Evolutionary conservation across 495 filamentous ascomycete genomes (phyloP).

Genomic region (Patellaria atrata): DNA sequence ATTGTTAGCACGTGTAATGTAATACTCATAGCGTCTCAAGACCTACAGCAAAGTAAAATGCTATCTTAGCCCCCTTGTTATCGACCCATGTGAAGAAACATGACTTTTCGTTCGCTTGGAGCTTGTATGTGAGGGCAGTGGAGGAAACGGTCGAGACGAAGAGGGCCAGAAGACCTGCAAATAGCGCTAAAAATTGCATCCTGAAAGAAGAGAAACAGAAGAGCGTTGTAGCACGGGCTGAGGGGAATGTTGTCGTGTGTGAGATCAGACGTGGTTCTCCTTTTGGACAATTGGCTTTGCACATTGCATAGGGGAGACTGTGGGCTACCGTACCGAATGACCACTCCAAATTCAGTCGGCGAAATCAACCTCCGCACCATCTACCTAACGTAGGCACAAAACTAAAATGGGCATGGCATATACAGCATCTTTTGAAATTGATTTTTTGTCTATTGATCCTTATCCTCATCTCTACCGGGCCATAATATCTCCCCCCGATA

Average conservation of each 20-base stretch:
- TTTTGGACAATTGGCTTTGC: too few species aligned
- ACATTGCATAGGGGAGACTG: too few species aligned
- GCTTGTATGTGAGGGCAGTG: constrained; percentile 90
- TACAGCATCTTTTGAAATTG: too few species aligned
- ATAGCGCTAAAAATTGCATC: constrained; percentile 19
- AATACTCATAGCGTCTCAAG: constrained; percentile 1
- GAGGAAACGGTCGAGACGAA: constrained; percentile 46
- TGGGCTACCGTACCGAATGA: too few species aligned
- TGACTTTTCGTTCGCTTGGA: constrained; percentile 77
- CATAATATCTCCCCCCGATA: constrained; percentile 13
- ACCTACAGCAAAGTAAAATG: constrained; percentile 96
- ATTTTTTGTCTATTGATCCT: too few species aligned
- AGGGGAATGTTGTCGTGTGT: background rate
- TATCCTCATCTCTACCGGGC: constrained; percentile 18
- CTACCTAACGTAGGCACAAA: too few species aligned
- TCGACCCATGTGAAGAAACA: constrained; percentile 84
- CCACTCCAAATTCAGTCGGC: too few species aligned
- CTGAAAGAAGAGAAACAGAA: constrained; percentile 5
- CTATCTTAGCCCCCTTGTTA: constrained; percentile 67
- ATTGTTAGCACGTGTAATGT: background rate
- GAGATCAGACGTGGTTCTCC: too few species aligned
- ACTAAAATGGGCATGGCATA: too few species aligned
- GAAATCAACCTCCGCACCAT: too few species aligned
- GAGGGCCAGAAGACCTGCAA: constrained; percentile 47
- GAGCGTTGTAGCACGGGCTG: background rate